Evolutionary conservation across 768 basidiomycete genomes (phyloP).

Genomic region (Clitopilus hobsonii): DNA sequence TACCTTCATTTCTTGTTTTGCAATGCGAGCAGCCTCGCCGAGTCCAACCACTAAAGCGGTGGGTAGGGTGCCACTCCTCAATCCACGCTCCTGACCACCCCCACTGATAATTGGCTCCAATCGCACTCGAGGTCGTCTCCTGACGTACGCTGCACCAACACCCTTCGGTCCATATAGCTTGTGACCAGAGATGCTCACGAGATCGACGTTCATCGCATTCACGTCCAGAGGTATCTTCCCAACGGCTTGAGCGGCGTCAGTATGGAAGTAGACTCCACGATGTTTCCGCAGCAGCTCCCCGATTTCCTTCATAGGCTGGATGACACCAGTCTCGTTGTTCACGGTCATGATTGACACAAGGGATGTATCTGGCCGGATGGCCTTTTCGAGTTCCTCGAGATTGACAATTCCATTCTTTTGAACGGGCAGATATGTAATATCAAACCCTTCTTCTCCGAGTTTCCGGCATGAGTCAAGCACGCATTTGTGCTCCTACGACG

Average conservation of each 20-base stretch:
- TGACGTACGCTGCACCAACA: slow-evolving; percentile 89
- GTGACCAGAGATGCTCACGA: slow-evolving; percentile 95
- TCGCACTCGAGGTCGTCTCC: slow-evolving; percentile 87
- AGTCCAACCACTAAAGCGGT: slow-evolving; percentile 86
- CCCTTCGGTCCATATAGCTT: slow-evolving; percentile 99
- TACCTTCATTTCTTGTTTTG: slow-evolving; percentile 88
- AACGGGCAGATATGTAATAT: slow-evolving; percentile 96
- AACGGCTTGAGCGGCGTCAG: slow-evolving; percentile 94
- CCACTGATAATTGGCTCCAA: slow-evolving; percentile 93
- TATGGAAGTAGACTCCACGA: slow-evolving; percentile 91
- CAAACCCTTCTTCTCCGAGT: slow-evolving; percentile 94
- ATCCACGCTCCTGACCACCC: slow-evolving; percentile 94
- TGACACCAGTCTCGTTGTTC: slow-evolving; percentile 99
- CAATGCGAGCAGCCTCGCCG: slow-evolving; percentile 92
- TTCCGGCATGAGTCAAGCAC: slow-evolving; percentile 97
- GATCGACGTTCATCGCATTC: slow-evolving; percentile 91
- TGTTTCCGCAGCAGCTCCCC: slow-evolving; percentile 82
- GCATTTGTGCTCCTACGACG: slow-evolving; percentile 92
- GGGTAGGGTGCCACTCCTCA: slow-evolving; percentile 92
- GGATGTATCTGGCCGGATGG: slow-evolving; percentile 89
- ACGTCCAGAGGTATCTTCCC: slow-evolving; percentile 92
- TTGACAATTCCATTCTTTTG: slow-evolving; percentile 79
- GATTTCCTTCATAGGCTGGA: slow-evolving; percentile 95
- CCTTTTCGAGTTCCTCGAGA: slow-evolving; percentile 73
- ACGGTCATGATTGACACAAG: slow-evolving; percentile 98